These are phyloP conservation scores for Ottelia alismoides DNA, from an alignment of 106 monocot species.

Conservation along the genomic window DNA sequence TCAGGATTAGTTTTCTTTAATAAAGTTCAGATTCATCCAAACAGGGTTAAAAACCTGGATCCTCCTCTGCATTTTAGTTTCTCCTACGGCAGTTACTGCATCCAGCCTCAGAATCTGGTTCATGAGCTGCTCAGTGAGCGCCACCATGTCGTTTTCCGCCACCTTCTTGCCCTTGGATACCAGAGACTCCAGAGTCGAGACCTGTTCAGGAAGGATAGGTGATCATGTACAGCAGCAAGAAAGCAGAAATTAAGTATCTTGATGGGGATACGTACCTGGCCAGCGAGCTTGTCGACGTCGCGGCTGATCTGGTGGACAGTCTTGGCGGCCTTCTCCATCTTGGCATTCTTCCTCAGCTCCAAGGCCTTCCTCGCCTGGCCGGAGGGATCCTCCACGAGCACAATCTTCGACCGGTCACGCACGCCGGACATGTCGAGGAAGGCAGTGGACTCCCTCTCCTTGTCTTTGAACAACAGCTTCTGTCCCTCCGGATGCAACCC, in stretches of 20 bases:
- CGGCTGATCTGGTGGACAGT: slow-evolving; percentile 34
- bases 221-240: neutral
- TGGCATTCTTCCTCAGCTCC: slow-evolving; percentile 41
- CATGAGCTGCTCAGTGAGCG: too few relatives aligned
- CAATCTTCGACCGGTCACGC: too few relatives aligned
- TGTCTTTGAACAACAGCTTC: slow-evolving; percentile 71
- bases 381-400: slow-evolving; percentile 45
- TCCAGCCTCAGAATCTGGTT: too few relatives aligned
- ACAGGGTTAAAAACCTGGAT: slow-evolving; percentile 31
- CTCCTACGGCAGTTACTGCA: too few relatives aligned
- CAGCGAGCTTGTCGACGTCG: too few relatives aligned
- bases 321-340: too few relatives aligned
- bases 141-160: slow-evolving; percentile 42
- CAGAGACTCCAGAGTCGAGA: too few relatives aligned
- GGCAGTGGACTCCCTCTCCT: slow-evolving; percentile 53
- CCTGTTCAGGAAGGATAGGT: slow-evolving; percentile 25
- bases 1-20: neutral
- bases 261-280: slow-evolving; percentile 56
- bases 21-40: too few relatives aligned
- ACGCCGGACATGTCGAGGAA: slow-evolving; percentile 55
- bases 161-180: too few relatives aligned
- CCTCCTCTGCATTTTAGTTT: slow-evolving; percentile 44
- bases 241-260: too few relatives aligned
- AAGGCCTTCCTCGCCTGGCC: slow-evolving; percentile 54
- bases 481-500: slow-evolving; percentile 71